Evolutionary conservation across 257 asterid species (phyloP).

Genomic region (Plantago major): DNA sequence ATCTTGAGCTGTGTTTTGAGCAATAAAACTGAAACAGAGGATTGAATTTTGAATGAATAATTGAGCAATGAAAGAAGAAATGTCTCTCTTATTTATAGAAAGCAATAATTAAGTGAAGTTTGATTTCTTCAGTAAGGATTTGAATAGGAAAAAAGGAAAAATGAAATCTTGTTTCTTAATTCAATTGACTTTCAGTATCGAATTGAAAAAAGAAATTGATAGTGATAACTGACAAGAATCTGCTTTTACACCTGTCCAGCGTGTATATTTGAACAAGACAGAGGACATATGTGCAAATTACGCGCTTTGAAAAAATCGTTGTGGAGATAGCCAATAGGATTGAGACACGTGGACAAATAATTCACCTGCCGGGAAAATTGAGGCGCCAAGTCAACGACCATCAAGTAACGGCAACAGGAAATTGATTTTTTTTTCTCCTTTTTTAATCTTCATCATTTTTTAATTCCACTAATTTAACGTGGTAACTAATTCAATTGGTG

Average conservation of each 20-base stretch:
- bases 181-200: no score
- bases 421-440: no score
- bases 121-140: background rate
- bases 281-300: constrained; percentile 12
- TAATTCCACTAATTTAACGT: no score
- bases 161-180: no score
- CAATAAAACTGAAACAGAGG: background rate
- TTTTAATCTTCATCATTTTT: no score
- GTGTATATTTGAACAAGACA: background rate
- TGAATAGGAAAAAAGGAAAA: no score
- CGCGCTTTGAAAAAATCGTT: constrained; percentile 30
- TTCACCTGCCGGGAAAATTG: constrained; percentile 18
- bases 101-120: background rate
- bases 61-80: background rate
- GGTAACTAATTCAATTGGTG: no score
- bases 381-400: constrained; percentile 23
- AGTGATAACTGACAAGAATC: constrained; percentile 23
- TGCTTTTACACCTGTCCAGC: constrained; percentile 18
- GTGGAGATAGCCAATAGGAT: constrained; percentile 4
- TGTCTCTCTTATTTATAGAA: constrained; percentile 4
- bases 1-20: no score
- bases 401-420: constrained; percentile 18
- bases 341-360: constrained; percentile 19
- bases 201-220: no score
- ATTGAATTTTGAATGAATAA: background rate